These are phyloP conservation scores for Cladosporium phlei DNA, from an alignment of 2,329 filamentous ascomycete species.

Conservation along the genomic window DNA sequence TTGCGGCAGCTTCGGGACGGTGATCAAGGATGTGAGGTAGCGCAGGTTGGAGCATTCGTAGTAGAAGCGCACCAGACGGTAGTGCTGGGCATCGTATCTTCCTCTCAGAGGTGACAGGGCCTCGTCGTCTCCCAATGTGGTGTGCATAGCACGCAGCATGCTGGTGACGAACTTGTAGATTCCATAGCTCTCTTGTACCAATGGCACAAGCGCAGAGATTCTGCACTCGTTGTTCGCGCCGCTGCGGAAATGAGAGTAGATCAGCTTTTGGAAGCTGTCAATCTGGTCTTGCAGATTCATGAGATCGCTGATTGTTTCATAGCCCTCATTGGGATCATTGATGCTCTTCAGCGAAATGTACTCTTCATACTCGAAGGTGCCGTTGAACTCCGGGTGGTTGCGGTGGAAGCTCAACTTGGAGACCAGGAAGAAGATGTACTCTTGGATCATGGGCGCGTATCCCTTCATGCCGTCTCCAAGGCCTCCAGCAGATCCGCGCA, in stretches of 20 bases:
- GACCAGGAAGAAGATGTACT: conserved; percentile 94
- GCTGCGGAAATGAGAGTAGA: conserved; percentile 92
- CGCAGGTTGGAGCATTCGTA: conserved; percentile 98
- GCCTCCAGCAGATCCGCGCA: conserved; percentile 67
- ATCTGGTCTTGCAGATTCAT: conserved; percentile 98
- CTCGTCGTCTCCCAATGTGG: conserved; percentile 81
- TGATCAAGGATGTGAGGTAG: conserved; percentile 93
- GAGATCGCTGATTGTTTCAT: conserved; percentile 92
- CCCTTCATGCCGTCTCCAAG: conserved; percentile 64
- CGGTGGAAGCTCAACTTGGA: conserved; percentile 96
- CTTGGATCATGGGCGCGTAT: conserved; percentile 86
- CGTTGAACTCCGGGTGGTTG: conserved; percentile 96
- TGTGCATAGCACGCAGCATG: conserved; percentile 98
- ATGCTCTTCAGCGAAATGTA: conserved; percentile 97
- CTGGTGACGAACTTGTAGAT: conserved; percentile 99
- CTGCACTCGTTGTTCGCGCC: conserved; percentile 93
- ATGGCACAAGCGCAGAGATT: conserved; percentile 85
- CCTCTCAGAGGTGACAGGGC: conserved; percentile 81
- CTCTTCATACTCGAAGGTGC: conserved; percentile 97
- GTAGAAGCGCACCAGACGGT: conserved; percentile 95
- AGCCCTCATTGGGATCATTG: conserved; percentile 96
- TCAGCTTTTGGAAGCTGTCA: conserved; percentile 95
- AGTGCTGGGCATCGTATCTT: conserved; percentile 92
- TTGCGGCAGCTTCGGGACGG: conserved; percentile 89
- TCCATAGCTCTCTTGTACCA: conserved; percentile 96